Percentiles rank a stretch among this genome's conserved stretches.
These are phyloP conservation scores for Gossypium thurberi DNA, from an alignment of 345 rosid species.

Conservation along the genomic window DNA sequence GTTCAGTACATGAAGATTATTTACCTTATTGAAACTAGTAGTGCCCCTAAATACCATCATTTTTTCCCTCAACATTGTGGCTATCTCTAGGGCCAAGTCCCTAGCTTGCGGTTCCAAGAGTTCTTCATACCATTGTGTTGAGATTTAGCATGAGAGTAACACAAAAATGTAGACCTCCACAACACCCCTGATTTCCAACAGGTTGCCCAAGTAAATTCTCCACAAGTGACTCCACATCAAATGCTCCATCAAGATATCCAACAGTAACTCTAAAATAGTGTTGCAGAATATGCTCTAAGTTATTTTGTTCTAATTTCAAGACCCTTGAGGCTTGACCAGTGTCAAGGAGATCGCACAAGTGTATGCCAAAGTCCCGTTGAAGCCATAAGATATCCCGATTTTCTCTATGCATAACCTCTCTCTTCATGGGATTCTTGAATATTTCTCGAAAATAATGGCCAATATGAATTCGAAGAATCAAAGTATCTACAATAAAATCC, in stretches of 20 bases:
- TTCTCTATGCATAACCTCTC: neutral
- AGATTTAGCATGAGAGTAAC: too few relatives aligned
- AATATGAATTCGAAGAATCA: neutral
- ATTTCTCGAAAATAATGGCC: neutral
- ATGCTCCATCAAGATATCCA: constrained; percentile 92
- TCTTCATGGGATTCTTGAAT: neutral
- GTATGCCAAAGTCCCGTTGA: too few relatives aligned
- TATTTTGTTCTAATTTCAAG: too few relatives aligned
- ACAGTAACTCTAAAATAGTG: neutral
- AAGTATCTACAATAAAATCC: neutral
- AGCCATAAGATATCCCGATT: too few relatives aligned
- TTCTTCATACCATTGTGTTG: too few relatives aligned
- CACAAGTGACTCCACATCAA: constrained; percentile 96
- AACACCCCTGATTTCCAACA: constrained; percentile 67
- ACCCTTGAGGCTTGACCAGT: too few relatives aligned
- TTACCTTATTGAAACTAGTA: constrained; percentile 59
- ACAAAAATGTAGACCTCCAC: too few relatives aligned
- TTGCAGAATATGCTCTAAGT: too few relatives aligned
- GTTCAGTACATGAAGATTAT: constrained; percentile 59
- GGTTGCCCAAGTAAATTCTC: constrained; percentile 95
- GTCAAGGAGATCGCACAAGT: too few relatives aligned
- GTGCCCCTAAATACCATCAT: constrained; percentile 75
- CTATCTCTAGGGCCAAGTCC: constrained; percentile 62
- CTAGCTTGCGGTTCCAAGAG: too few relatives aligned
- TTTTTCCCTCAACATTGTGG: constrained; percentile 50